Conservation (phyloP, 345 rosid genomes). For the Geranium brycei region DNA sequence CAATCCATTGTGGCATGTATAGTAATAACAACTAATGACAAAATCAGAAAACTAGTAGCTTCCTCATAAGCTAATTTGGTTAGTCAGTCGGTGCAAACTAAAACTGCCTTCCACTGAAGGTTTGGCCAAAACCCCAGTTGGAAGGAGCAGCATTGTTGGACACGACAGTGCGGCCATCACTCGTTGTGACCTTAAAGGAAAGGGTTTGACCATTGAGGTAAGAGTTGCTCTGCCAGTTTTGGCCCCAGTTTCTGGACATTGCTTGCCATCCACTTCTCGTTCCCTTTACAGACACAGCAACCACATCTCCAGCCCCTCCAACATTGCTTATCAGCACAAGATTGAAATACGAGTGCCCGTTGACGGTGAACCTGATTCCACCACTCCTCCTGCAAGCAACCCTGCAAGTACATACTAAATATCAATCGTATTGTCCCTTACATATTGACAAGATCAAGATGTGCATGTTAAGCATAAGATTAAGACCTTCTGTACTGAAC, state of each 20-base stretch:
- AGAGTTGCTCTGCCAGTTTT: conserved; percentile 19
- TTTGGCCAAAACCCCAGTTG: conserved; percentile 17
- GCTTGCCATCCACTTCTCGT: conserved; percentile 16
- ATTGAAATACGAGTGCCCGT: conserved; percentile 19
- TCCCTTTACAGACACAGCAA: conserved; percentile 13
- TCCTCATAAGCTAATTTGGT: too few species aligned
- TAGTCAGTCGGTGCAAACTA: not conserved
- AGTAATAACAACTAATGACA: too few species aligned
- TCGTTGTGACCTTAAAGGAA: conserved; percentile 14
- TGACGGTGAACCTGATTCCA: conserved; percentile 18
- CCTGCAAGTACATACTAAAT: conserved; percentile 7
- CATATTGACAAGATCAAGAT: not conserved
- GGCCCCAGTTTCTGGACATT: conserved; percentile 20
- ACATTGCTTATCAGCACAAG: conserved; percentile 18
- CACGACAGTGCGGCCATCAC: conserved; percentile 12
- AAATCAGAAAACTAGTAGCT: too few species aligned
- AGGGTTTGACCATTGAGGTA: conserved; percentile 20
- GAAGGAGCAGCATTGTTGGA: conserved; percentile 19
- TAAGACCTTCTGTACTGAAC: conserved; percentile 22
- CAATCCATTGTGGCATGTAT: not conserved
- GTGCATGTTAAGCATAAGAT: not conserved
- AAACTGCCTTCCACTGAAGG: conserved; percentile 13
- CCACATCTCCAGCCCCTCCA: conserved; percentile 21
- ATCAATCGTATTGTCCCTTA: not conserved
- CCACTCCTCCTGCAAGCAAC: conserved; percentile 12